phyloP scores from a whole-genome alignment of 2,329 filamentous ascomycete species.

The Fusarium sp. region DNA sequence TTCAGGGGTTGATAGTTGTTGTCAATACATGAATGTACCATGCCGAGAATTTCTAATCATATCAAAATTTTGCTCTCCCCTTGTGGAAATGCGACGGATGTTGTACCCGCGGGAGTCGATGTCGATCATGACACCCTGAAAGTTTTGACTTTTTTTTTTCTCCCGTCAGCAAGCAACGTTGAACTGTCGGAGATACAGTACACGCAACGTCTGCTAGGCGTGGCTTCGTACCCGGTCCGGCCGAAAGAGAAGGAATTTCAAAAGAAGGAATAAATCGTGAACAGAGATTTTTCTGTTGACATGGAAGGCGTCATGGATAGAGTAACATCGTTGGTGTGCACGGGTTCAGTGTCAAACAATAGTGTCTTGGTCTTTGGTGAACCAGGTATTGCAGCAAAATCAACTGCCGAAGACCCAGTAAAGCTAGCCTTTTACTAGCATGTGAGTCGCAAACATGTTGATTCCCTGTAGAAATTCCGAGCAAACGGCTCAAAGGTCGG shows the following conservation, averaged over 20 bases:
- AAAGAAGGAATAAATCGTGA: conserved; percentile 15
- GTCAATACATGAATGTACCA: not conserved
- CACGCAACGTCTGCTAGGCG: not conserved
- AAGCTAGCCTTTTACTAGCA: not conserved
- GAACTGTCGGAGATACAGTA: not conserved
- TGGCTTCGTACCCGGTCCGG: conserved; percentile 9
- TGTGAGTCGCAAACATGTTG: not conserved
- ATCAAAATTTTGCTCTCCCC: conserved; percentile 5
- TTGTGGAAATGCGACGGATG: conserved; percentile 1
- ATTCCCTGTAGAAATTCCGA: conserved; percentile 3
- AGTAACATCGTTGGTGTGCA: conserved; percentile 22
- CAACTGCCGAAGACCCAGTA: conserved; percentile 19
- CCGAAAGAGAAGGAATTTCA: conserved; percentile 10
- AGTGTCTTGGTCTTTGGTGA: conserved; percentile 24
- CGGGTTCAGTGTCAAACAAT: conserved; percentile 17
- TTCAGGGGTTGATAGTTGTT: not conserved
- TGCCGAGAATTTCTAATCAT: not conserved
- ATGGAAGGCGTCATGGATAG: conserved; percentile 1
- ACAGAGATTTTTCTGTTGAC: conserved; percentile 16
- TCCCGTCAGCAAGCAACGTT: not conserved
- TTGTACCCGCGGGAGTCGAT: conserved; percentile 1
- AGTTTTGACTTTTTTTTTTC: not conserved
- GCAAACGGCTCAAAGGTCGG: not conserved
- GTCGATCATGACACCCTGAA: conserved; percentile 10
- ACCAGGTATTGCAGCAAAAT: not conserved